These are phyloP conservation scores for Zalerion maritima DNA, from an alignment of 495 filamentous ascomycete genomes.

Conservation along the genomic window DNA sequence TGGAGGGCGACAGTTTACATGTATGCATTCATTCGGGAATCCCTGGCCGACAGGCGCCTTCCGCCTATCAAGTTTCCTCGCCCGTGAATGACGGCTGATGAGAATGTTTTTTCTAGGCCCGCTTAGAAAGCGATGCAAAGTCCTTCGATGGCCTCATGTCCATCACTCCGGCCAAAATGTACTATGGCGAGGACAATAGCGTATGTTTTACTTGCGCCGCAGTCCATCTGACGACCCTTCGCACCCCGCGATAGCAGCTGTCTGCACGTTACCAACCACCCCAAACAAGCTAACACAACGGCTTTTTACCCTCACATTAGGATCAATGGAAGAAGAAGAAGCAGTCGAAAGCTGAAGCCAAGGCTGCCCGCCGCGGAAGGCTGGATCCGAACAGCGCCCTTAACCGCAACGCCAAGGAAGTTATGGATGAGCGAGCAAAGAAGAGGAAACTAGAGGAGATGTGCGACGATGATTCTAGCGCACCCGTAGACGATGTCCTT, in stretches of 20 bases:
- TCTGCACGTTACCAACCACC: constrained; percentile 1
- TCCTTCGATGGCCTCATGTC: constrained; percentile 86
- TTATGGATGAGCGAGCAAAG: constrained; percentile 67
- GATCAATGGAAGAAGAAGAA: constrained; percentile 81
- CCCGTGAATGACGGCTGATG: too few relatives aligned
- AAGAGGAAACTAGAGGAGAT: constrained; percentile 41
- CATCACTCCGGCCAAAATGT: constrained; percentile 82
- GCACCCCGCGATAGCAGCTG: constrained; percentile 8
- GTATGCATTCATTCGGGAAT: too few relatives aligned
- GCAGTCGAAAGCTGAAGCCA: constrained; percentile 71
- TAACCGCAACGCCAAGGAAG: constrained; percentile 63
- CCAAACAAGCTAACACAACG: too few relatives aligned
- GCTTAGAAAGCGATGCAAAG: constrained; percentile 68
- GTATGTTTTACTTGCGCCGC: constrained; percentile 39
- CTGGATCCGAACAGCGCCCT: constrained; percentile 65
- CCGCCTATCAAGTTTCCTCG: too few relatives aligned
- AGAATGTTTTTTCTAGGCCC: too few relatives aligned
- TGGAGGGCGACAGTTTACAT: too few relatives aligned
- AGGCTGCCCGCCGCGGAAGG: constrained; percentile 63
- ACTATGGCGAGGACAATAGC: constrained; percentile 73
- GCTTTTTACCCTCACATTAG: constrained; percentile 36
- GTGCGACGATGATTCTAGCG: constrained; percentile 12
- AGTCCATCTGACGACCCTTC: not conserved
- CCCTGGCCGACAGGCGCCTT: too few relatives aligned
- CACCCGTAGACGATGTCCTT: constrained; percentile 18